phyloP scores from a whole-genome alignment of 1,139 yeast genomes.

The Candida gigantensis region DNA sequence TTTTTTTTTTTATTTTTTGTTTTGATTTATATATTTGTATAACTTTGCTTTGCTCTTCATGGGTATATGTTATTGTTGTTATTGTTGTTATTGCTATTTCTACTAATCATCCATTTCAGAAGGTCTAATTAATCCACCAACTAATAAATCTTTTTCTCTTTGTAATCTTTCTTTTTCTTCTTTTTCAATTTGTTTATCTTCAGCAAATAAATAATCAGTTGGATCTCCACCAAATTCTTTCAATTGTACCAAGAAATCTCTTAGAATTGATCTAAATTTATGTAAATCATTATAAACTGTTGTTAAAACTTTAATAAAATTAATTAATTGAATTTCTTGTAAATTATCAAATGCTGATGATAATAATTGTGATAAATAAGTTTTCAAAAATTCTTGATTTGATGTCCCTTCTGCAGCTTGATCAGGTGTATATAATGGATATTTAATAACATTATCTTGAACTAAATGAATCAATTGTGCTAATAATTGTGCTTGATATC shows the following conservation, averaged over 20 bases:
- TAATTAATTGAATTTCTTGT: constrained; percentile 77
- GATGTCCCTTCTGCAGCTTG: constrained; percentile 84
- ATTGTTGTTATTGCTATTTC: no score
- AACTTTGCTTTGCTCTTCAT: no score
- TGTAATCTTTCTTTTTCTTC: constrained; percentile 68
- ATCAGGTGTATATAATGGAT: constrained; percentile 72
- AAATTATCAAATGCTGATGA: constrained; percentile 88
- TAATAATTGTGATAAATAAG: constrained; percentile 79
- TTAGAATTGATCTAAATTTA: constrained; percentile 80
- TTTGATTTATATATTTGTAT: no score
- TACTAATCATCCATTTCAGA: constrained; percentile 82
- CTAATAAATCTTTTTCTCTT: constrained; percentile 78
- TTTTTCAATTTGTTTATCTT: constrained; percentile 81
- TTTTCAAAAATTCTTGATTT: constrained; percentile 75
- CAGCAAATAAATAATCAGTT: constrained; percentile 91
- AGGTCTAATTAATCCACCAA: constrained; percentile 94
- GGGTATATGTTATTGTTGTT: no score
- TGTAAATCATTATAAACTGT: constrained; percentile 70
- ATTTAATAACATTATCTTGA: constrained; percentile 69
- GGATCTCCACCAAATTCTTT: constrained; percentile 94
- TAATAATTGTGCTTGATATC: constrained; percentile 80
- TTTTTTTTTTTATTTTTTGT: no score
- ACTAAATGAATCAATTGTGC: constrained; percentile 84
- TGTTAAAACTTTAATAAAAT: constrained; percentile 77
- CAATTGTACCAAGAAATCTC: constrained; percentile 96